Evolutionary conservation across 371 early-diverging fungal genomes (phyloP).

Genomic region (Haplosporangium sp.): DNA sequence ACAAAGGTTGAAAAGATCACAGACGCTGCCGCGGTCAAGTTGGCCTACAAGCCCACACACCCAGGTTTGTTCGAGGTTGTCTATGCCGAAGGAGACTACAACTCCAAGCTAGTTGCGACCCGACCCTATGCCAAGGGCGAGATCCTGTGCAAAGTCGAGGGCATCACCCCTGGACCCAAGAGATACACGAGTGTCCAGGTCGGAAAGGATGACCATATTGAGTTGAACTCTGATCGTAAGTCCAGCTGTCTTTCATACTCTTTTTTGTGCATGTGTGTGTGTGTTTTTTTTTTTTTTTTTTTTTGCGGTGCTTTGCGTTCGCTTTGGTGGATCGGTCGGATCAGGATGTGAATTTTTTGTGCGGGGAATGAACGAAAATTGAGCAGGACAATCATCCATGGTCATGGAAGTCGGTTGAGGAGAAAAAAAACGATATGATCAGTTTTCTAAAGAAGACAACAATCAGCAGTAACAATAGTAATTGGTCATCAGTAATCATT

Average conservation of each 20-base stretch:
- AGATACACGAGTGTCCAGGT: slow-evolving; percentile 75
- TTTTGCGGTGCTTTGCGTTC: not conserved
- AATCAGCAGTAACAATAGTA: too few relatives aligned
- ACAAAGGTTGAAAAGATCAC: slow-evolving; percentile 51
- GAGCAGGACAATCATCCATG: too few relatives aligned
- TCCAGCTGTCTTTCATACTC: not conserved
- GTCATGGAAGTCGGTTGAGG: too few relatives aligned
- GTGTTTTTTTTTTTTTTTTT: not conserved
- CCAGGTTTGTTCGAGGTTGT: slow-evolving; percentile 63
- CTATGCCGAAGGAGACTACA: slow-evolving; percentile 63
- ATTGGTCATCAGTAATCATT: too few relatives aligned
- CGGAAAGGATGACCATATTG: slow-evolving; percentile 71
- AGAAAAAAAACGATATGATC: too few relatives aligned
- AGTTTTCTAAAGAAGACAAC: too few relatives aligned
- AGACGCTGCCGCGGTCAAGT: slow-evolving; percentile 51
- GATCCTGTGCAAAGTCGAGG: slow-evolving; percentile 64
- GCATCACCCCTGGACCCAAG: slow-evolving; percentile 66
- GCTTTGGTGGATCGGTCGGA: not conserved
- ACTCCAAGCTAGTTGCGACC: slow-evolving; percentile 67
- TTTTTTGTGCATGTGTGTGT: slow-evolving; percentile 1
- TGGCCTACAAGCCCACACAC: slow-evolving; percentile 60
- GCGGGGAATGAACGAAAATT: too few relatives aligned
- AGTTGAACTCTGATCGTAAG: slow-evolving; percentile 74
- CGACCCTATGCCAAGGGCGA: slow-evolving; percentile 64
- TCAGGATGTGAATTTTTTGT: too few relatives aligned